Conservation (phyloP, 176 grass and related monocot species). For the Aegilops umbellulata region DNA sequence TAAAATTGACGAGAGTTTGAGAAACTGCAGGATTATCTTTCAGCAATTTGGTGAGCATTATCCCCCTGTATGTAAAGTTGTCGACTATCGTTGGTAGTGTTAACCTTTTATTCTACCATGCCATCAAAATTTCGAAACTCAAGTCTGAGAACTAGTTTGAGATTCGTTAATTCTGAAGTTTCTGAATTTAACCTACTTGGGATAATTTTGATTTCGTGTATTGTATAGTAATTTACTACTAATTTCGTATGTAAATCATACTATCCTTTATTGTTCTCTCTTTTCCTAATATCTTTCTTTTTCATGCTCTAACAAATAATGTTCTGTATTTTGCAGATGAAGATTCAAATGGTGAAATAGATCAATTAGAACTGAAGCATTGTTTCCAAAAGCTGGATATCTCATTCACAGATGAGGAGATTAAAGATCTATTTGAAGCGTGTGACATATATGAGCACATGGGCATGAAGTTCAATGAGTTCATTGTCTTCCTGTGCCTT, state of each 20-base stretch:
- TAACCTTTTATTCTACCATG: neutral
- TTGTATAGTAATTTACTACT: neutral
- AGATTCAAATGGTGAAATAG: conserved; percentile 98
- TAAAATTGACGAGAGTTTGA: conserved; percentile 88
- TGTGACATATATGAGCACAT: conserved; percentile 85
- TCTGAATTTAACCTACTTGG: neutral
- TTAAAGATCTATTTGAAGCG: conserved; percentile 78
- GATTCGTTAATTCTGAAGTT: neutral
- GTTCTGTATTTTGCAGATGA: conserved; percentile 53
- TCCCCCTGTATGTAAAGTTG: neutral
- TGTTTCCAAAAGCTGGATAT: conserved; percentile 93
- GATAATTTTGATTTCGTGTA: neutral
- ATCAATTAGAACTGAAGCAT: conserved; percentile 72
- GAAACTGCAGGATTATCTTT: conserved; percentile 91
- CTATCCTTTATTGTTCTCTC: neutral
- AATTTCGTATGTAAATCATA: neutral
- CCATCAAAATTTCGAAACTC: neutral
- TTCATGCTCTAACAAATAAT: neutral
- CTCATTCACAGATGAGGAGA: conserved; percentile 68
- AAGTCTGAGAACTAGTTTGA: neutral
- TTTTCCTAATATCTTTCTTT: neutral
- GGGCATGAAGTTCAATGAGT: conserved; percentile 99
- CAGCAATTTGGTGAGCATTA: conserved; percentile 87
- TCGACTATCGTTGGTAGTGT: neutral
- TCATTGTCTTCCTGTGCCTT: conserved; percentile 98